Evolutionary conservation across 2,329 filamentous ascomycete genomes (phyloP), one percentile per base, ranked within the genome.

Genomic region (Cytospora schulzeri): DNA sequence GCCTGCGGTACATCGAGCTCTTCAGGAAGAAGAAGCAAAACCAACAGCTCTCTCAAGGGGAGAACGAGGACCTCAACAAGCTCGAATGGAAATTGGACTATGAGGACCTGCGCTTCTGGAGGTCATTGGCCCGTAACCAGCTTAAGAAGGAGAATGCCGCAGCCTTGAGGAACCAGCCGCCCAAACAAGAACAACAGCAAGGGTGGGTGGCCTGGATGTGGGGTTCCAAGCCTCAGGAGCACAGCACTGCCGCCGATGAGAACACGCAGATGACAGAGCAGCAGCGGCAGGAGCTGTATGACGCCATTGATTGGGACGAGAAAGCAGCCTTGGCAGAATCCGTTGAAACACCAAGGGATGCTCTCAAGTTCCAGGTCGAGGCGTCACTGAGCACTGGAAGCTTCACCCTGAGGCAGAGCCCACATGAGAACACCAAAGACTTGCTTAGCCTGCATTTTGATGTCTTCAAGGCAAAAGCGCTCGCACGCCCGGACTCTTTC

Each of bases 291-390:
- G 94, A 99, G 77, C 85, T 99, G 12, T 99, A 98, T 76, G 90
- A 96, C 70, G 96, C 92, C 57, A 99, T 99, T 71, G 95, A 98
- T 72, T 99, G 94, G 89, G 92, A 99, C 68, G 95, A 99, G 77
- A 98, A 97, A 80, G 89, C 93, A 66, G 91, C 91, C 2, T 84
- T 99, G 48, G 84, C 92, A 0, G 93, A 97, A 69, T 89, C 91
- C 51, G 89, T 99, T 4, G 95, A 99, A 70, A 83, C 93, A 35
- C 96, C 96, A 0, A 87, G 91, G 61, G 95, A 99, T 70, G 92
- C 92, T 12, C 84, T 99, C 72, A 97, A 98, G 77, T 83, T 98
- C 75, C 92, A 97, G 74, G 81, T 99, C 57, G 93, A 98, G 74
- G 90, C 95, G 57, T 94, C 91, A 62, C 87, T 99, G n/a, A 91